Evolutionary conservation across 2,329 filamentous ascomycete genomes (phyloP).

Genomic region (Daldinia sp.): DNA sequence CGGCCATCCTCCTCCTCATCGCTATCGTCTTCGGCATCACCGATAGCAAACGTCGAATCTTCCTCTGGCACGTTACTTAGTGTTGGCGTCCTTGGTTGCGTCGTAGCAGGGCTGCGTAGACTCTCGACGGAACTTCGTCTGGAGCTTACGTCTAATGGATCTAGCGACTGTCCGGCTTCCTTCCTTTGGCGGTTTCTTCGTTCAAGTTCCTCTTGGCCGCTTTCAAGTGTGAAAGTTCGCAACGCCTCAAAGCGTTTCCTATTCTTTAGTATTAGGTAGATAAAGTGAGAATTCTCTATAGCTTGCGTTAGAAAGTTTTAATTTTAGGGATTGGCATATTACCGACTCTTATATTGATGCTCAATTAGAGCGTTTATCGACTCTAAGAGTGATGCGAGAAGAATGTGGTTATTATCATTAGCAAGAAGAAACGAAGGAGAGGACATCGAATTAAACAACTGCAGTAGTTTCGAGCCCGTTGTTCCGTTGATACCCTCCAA

Average conservation of each 20-base stretch:
- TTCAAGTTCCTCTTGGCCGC: slow-evolving; percentile 90
- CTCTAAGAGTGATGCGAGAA: slow-evolving; percentile 84
- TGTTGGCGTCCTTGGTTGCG: slow-evolving; percentile 61
- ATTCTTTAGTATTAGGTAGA: slow-evolving; percentile 81
- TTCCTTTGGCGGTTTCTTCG: slow-evolving; percentile 76
- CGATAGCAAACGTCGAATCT: slow-evolving; percentile 85
- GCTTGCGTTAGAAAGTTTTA: slow-evolving; percentile 30
- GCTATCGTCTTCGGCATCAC: slow-evolving; percentile 77
- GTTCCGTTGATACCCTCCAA: slow-evolving; percentile 77
- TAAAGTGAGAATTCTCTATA: slow-evolving; percentile 79
- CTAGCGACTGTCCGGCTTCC: slow-evolving; percentile 62
- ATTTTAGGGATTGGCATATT: too few species aligned
- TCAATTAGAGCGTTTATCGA: slow-evolving; percentile 91
- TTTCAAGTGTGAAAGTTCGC: slow-evolving; percentile 88
- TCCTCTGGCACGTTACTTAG: slow-evolving; percentile 78
- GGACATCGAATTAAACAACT: slow-evolving; percentile 91
- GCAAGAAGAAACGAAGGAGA: slow-evolving; percentile 90
- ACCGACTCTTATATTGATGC: slow-evolving; percentile 80
- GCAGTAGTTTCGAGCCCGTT: slow-evolving; percentile 82
- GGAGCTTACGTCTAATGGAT: slow-evolving; percentile 59
- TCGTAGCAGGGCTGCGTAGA: slow-evolving; percentile 67
- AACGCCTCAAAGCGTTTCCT: slow-evolving; percentile 85
- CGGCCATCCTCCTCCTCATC: slow-evolving; percentile 48
- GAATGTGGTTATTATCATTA: slow-evolving; percentile 87
- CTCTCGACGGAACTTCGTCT: slow-evolving; percentile 73